Base-by-base conservation (phyloP, 495 filamentous ascomycete species). In the Lasiosphaeris hirsuta region DNA sequence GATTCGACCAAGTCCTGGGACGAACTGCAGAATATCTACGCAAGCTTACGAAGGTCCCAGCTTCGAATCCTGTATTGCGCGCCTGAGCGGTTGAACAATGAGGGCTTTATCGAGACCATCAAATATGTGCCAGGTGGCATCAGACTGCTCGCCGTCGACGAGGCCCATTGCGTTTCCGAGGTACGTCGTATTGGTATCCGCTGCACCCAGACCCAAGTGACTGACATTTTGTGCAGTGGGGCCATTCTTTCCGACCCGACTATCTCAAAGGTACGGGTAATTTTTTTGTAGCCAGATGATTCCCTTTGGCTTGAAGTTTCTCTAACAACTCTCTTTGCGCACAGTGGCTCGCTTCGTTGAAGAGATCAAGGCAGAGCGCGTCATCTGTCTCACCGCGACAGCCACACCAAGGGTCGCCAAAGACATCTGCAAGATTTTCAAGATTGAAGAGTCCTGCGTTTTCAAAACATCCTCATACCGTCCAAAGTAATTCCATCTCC, bases 121-220 rank as follows among this genome's bases (percentile, higher is more conserved):
- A 82, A 77, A 43, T 53, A 66, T 19, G 69, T 79, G 4, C 77
- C 72, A 0, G 76, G 75, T n/a, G 76, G 80, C 3, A 69, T 86
- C 17, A 77, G 83, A 7, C 64, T 85, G 10, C 62, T 85, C 15
- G 82, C 82, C 6, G 74, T 84, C 23, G 82, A 85, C 58, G 80
- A 85, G 56, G 81, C 82, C 7, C 81, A 84, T 67, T 85, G 82
- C 55, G 78, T 85, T 11, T 84, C 80, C 8, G 79, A 66, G 62
- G 62, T 56, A 46, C 13, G 53, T 10, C 15, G 6, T 10, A 15
- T 15, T 51, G 23, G 23, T 30, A 8, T 18, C 15, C 18, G 40
- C 8, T 10, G 15, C 3, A 51, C 1, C 17, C 13, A 8, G 10
- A 23, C 10, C 19, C 35, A 11, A 51, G 42, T 13, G 33, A 36